Conservation (phyloP, 306 rosid genomes). For the Cicer bijugum region DNA sequence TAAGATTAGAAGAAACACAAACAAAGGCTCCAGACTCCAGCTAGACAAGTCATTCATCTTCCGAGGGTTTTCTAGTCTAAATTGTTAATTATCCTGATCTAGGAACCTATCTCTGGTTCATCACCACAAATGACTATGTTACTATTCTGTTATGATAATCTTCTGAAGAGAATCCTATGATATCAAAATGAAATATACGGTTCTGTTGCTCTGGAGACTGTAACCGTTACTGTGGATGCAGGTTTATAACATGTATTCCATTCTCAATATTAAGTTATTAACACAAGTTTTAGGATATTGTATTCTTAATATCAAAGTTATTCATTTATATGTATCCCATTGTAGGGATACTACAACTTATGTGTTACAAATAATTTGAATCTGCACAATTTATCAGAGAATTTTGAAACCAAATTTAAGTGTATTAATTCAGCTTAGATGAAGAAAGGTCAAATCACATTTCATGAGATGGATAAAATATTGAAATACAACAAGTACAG, state of each 20-base stretch:
- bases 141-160: constrained; percentile 20
- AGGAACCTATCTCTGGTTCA: constrained; percentile 4
- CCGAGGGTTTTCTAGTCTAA: background rate
- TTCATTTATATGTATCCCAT: constrained; percentile 4
- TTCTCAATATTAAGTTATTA: constrained; percentile 2
- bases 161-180: constrained; percentile 19
- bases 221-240: constrained; percentile 1
- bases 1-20: constrained; percentile 31
- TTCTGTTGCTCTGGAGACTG: background rate
- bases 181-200: constrained; percentile 3
- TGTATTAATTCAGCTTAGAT: constrained; percentile 13
- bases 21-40: constrained; percentile 6
- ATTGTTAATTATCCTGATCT: constrained; percentile 12
- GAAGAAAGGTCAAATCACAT: constrained; percentile 36
- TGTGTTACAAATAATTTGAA: constrained; percentile 37
- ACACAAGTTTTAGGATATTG: background rate
- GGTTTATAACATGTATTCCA: constrained; percentile 9
- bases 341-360: constrained; percentile 8
- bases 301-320: background rate
- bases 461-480: constrained; percentile 40
- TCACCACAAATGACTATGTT: constrained; percentile 11
- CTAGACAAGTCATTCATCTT: constrained; percentile 16
- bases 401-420: constrained; percentile 7
- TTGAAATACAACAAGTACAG: constrained; percentile 28
- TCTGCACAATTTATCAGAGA: constrained; percentile 20